phyloP scores from a whole-genome alignment of 2,329 filamentous ascomycete species.

The Hymenoscyphus salicellus region DNA sequence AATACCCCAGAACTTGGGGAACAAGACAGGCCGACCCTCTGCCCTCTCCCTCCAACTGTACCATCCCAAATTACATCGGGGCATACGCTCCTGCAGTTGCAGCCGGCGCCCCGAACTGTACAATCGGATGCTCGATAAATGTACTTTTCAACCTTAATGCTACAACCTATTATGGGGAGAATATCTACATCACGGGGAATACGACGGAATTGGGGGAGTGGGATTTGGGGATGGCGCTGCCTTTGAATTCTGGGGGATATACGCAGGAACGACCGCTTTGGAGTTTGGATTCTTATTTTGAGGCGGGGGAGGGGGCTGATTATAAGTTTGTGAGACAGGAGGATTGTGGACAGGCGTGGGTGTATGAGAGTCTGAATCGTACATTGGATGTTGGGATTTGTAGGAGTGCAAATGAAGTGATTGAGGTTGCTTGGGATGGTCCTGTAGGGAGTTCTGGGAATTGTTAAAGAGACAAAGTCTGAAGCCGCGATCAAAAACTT shows the following conservation, averaged over 20 bases:
- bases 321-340: constrained; percentile 48
- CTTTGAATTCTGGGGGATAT: constrained; percentile 43
- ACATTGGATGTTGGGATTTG: constrained; percentile 42
- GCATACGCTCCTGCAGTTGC: constrained; percentile 48
- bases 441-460: constrained; percentile 31
- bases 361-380: constrained; percentile 46
- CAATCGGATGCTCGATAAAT: constrained; percentile 31
- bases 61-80: constrained; percentile 32
- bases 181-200: constrained; percentile 45
- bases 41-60: constrained; percentile 49
- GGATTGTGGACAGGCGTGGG: constrained; percentile 42
- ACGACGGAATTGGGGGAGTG: constrained; percentile 44
- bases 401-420: constrained; percentile 31
- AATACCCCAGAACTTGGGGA: constrained; percentile 56
- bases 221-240: constrained; percentile 33
- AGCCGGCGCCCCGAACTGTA: constrained; percentile 41
- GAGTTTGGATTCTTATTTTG: constrained; percentile 41
- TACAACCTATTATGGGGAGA: constrained; percentile 47
- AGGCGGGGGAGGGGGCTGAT: constrained; percentile 42
- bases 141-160: constrained; percentile 48
- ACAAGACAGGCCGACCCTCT: constrained; percentile 39
- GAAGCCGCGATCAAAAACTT: too few species aligned
- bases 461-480: constrained; percentile 19
- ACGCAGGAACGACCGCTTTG: constrained; percentile 45
- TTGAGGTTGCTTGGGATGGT: constrained; percentile 43